Conservation (phyloP, 2,329 filamentous ascomycete species). For the Incumbomyces delicatus region DNA sequence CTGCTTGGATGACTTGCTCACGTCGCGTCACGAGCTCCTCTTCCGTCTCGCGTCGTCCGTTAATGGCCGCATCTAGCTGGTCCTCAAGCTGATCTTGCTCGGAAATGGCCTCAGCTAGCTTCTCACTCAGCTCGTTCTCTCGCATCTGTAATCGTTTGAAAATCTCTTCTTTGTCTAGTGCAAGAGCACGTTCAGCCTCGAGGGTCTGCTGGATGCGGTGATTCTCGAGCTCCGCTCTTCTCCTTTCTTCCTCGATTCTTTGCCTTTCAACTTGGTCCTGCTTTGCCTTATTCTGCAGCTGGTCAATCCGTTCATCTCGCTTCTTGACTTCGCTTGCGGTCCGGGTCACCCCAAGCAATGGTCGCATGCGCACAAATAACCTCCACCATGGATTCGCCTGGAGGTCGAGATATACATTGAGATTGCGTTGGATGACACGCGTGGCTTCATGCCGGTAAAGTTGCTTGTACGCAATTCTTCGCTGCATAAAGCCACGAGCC, state of each 20-base stretch:
- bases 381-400: slow-evolving; percentile 97
- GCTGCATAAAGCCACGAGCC: slow-evolving; percentile 78
- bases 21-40: slow-evolving; percentile 71
- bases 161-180: slow-evolving; percentile 96
- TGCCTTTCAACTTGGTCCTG: slow-evolving; percentile 64
- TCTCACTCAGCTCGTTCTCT: slow-evolving; percentile 87
- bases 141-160: slow-evolving; percentile 89
- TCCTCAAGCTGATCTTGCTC: slow-evolving; percentile 93
- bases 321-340: slow-evolving; percentile 92
- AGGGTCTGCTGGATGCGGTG: slow-evolving; percentile 85
- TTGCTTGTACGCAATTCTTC: slow-evolving; percentile 81
- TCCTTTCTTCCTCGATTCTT: slow-evolving; percentile 79
- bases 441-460: slow-evolving; percentile 92
- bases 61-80: slow-evolving; percentile 78
- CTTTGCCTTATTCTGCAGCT: slow-evolving; percentile 74
- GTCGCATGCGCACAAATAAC: slow-evolving; percentile 88
- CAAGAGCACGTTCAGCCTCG: slow-evolving; percentile 90
- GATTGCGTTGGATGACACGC: slow-evolving; percentile 87
- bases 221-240: slow-evolving; percentile 78
- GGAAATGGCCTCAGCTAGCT: slow-evolving; percentile 80
- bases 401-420: slow-evolving; percentile 81
- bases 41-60: slow-evolving; percentile 80
- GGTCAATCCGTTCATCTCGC: slow-evolving; percentile 83
- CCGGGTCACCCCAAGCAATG: slow-evolving; percentile 79
- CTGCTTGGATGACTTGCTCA: slow-evolving; percentile 82